phyloP scores from a whole-genome alignment of 192 early-diverging fungal genomes.

The Chytriomyces confervae region DNA sequence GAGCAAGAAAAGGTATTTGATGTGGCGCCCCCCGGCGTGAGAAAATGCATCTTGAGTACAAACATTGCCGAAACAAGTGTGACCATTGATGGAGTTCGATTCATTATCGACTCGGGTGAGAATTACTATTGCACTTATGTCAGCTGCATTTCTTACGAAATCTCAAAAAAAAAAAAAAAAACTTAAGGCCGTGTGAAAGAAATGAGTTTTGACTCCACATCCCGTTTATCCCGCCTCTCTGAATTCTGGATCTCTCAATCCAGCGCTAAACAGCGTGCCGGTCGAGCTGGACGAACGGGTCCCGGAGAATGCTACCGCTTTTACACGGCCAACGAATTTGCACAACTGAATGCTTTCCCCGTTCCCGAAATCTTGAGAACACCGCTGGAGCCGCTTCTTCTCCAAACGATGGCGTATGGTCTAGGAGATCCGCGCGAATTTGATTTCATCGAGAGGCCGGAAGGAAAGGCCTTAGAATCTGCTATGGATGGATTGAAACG shows the following conservation, averaged over 20 bases:
- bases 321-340: slow-evolving; percentile 66
- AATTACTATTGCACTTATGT: neutral
- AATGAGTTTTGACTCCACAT: slow-evolving; percentile 60
- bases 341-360: slow-evolving; percentile 65
- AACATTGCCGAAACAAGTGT: slow-evolving; percentile 61
- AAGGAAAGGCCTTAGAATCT: slow-evolving; percentile 44
- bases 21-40: slow-evolving; percentile 60
- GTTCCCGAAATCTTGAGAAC: slow-evolving; percentile 71
- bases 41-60: slow-evolving; percentile 69
- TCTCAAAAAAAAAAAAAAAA: slow-evolving; percentile 28
- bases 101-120: slow-evolving; percentile 69
- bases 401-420: slow-evolving; percentile 65
- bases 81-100: slow-evolving; percentile 67
- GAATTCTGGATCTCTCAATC: slow-evolving; percentile 75
- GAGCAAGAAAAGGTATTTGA: slow-evolving; percentile 77
- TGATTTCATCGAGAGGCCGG: slow-evolving; percentile 69
- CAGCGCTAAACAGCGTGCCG: slow-evolving; percentile 69
- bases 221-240: slow-evolving; percentile 58
- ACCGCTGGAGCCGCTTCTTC: slow-evolving; percentile 63
- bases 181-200: slow-evolving; percentile 67
- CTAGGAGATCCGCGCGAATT: slow-evolving; percentile 67
- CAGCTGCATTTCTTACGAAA: neutral
- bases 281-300: slow-evolving; percentile 56
- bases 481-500: slow-evolving; percentile 53
- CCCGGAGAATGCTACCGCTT: slow-evolving; percentile 63